phyloP scores from a whole-genome alignment of 2,329 filamentous ascomycete genomes.

The Penicillium thymicola region DNA sequence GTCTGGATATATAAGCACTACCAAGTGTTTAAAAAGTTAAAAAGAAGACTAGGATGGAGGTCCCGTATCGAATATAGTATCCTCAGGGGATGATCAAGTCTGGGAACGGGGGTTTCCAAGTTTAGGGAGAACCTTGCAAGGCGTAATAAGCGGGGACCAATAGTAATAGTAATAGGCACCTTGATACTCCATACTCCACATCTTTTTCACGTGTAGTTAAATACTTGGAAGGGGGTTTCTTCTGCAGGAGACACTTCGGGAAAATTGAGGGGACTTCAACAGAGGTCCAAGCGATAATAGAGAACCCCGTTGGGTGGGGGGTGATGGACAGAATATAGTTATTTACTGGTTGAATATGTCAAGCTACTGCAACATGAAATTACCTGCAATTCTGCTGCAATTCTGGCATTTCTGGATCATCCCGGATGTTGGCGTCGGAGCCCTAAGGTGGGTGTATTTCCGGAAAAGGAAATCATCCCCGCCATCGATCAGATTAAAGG shows the following conservation, averaged over 20 bases:
- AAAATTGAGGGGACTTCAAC: neutral
- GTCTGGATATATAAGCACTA: neutral
- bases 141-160: neutral
- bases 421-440: conserved; percentile 4
- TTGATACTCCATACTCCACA: neutral
- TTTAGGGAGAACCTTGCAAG: neutral
- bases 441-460: conserved; percentile 6
- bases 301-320: neutral
- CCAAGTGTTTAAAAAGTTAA: neutral
- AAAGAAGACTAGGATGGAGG: neutral
- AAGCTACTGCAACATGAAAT: neutral
- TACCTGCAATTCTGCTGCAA: neutral
- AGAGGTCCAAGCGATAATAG: neutral
- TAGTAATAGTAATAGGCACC: neutral
- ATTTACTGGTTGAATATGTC: neutral
- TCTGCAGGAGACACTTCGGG: neutral
- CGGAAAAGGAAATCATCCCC: conserved; percentile 1
- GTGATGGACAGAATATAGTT: neutral
- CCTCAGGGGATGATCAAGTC: conserved; percentile 3
- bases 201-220: neutral
- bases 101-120: neutral
- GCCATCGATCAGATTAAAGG: neutral
- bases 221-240: neutral
- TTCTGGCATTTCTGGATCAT: neutral
- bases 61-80: conserved; percentile 15